A percentile compares a stretch with the other conserved stretches of the same genome.
phyloP scores from a whole-genome alignment of 2,329 filamentous ascomycete genomes.

The Cladosporium oxysporum region DNA sequence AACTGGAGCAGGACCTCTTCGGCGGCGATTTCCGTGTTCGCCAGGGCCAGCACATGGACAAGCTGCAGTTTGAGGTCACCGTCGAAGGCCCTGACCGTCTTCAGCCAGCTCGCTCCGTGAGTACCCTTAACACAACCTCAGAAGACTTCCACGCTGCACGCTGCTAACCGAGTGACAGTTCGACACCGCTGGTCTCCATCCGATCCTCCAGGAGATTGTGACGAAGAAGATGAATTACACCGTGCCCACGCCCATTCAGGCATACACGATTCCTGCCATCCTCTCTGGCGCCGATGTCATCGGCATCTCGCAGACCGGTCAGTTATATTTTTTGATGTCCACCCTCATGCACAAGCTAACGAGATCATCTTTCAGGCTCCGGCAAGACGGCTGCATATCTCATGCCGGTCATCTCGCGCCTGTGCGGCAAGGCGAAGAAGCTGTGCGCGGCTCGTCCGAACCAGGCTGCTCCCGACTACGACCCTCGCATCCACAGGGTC shows the following conservation, averaged over 20 bases:
- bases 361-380: no score
- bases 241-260: constrained; percentile 81
- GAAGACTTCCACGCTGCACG: no score
- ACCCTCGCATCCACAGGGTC: constrained; percentile 53
- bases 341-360: no score
- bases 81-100: constrained; percentile 52
- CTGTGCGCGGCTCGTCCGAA: constrained; percentile 76
- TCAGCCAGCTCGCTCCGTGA: constrained; percentile 53
- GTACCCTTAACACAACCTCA: no score
- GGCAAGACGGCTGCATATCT: constrained; percentile 95
- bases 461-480: constrained; percentile 49
- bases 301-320: constrained; percentile 89
- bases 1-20: constrained; percentile 77
- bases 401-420: constrained; percentile 80
- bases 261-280: constrained; percentile 79
- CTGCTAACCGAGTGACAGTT: constrained; percentile 53
- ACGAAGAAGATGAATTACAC: constrained; percentile 71
- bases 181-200: constrained; percentile 78
- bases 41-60: constrained; percentile 67
- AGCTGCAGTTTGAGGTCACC: constrained; percentile 53
- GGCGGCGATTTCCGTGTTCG: constrained; percentile 53
- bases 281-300: constrained; percentile 77
- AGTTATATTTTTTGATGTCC: no score
- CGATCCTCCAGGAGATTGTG: constrained; percentile 72
- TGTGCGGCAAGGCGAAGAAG: constrained; percentile 96